phyloP scores from a whole-genome alignment of 1,139 yeast genomes.

The Lizanozyma gosingica region DNA sequence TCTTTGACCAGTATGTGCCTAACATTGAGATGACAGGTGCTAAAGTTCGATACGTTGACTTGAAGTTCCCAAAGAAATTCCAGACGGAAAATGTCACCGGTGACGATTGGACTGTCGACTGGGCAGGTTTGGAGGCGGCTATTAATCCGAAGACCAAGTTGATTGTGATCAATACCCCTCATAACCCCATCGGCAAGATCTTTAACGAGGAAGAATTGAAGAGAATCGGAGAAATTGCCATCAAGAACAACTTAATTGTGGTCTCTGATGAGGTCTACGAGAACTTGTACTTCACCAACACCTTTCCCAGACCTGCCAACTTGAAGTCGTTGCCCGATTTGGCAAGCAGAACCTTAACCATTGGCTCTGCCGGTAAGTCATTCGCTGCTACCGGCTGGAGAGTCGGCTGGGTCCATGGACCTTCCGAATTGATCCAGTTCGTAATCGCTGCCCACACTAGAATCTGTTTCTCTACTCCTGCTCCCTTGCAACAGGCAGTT shows the following conservation, averaged over 20 bases:
- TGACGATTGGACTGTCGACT: slow-evolving; percentile 80
- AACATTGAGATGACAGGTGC: slow-evolving; percentile 94
- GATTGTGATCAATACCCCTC: slow-evolving; percentile 87
- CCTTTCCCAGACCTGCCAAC: slow-evolving; percentile 78
- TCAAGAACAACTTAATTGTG: slow-evolving; percentile 70
- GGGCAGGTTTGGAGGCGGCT: slow-evolving; percentile 62
- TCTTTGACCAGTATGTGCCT: slow-evolving; percentile 91
- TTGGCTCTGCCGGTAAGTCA: slow-evolving; percentile 95
- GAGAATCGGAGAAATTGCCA: slow-evolving; percentile 71
- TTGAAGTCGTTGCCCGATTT: slow-evolving; percentile 62
- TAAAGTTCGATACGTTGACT: slow-evolving; percentile 72
- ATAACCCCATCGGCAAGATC: slow-evolving; percentile 91
- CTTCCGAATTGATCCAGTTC: slow-evolving; percentile 69
- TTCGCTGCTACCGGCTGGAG: slow-evolving; percentile 99
- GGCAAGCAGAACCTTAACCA: slow-evolving; percentile 71
- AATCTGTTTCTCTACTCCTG: slow-evolving; percentile 80
- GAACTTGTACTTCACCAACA: slow-evolving; percentile 60
- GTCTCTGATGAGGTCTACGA: slow-evolving; percentile 95
- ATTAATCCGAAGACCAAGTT: slow-evolving; percentile 72
- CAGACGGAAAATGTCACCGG: slow-evolving; percentile 60
- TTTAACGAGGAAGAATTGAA: slow-evolving; percentile 66
- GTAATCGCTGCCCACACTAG: slow-evolving; percentile 89
- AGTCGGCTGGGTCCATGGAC: slow-evolving; percentile 91
- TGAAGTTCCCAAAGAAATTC: slow-evolving; percentile 76
- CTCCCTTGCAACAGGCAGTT: slow-evolving; percentile 92